These are phyloP conservation scores for Dryas drummondii DNA, from an alignment of 306 rosid species.

Conservation along the genomic window DNA sequence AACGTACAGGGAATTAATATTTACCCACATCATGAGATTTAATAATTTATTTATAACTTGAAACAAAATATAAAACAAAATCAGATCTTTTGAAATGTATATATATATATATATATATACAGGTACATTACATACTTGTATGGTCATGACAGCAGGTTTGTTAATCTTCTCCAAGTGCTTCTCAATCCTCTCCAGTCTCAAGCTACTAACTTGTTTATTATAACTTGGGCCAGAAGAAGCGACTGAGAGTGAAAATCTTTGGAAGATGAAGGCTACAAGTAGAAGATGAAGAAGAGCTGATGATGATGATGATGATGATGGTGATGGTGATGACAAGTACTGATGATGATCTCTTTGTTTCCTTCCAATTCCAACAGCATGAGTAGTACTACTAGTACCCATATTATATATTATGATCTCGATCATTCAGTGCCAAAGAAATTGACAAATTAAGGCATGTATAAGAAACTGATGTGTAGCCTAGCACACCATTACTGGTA, in stretches of 20 bases:
- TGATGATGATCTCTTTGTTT: constrained; percentile 6
- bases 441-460: too few relatives aligned
- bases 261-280: constrained; percentile 25
- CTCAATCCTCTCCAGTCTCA: constrained; percentile 74
- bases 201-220: constrained; percentile 49
- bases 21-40: not conserved
- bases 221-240: constrained; percentile 40
- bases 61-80: too few relatives aligned
- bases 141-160: constrained; percentile 71
- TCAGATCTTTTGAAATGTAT: too few relatives aligned
- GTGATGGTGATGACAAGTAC: not conserved
- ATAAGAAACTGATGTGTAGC: not conserved
- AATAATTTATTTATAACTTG: not conserved
- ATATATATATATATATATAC: too few relatives aligned
- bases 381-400: constrained; percentile 8
- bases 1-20: too few relatives aligned
- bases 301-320: constrained; percentile 10
- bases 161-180: constrained; percentile 77
- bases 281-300: constrained; percentile 34
- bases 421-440: constrained; percentile 36
- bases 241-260: constrained; percentile 8
- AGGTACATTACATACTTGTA: constrained; percentile 43
- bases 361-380: constrained; percentile 14
- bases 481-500: constrained; percentile 19
- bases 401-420: constrained; percentile 14